These are phyloP conservation scores for Nannizzia gypsea DNA, from an alignment of 2,329 filamentous ascomycete genomes.

Conservation along the genomic window DNA sequence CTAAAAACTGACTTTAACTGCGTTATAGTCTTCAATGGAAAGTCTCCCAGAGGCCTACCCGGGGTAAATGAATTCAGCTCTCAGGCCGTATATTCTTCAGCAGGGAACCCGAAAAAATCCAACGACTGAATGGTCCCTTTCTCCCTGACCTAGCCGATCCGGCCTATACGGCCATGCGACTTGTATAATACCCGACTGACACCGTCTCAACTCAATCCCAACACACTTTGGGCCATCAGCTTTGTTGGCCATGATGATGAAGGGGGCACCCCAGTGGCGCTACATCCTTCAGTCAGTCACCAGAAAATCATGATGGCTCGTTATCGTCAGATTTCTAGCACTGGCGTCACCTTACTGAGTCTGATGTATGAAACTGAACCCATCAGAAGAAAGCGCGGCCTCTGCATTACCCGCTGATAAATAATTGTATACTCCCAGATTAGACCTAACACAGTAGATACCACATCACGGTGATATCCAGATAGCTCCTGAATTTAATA, in stretches of 20 bases:
- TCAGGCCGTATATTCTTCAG: background rate
- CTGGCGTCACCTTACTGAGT: no score
- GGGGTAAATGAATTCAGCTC: conserved; percentile 9
- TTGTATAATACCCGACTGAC: background rate
- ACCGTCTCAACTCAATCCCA: background rate
- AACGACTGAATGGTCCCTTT: background rate
- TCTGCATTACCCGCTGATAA: background rate
- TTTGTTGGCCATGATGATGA: background rate
- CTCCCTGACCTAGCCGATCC: background rate
- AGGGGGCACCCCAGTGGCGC: no score
- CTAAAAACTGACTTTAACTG: background rate
- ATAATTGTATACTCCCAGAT: background rate
- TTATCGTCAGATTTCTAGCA: no score
- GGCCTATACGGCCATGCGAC: background rate
- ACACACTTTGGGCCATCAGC: background rate
- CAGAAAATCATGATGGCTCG: background rate
- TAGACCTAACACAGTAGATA: background rate
- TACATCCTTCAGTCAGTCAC: no score
- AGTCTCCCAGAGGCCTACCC: conserved; percentile 8
- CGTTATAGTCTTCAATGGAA: conserved; percentile 9
- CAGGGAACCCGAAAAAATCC: background rate
- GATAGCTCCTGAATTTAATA: background rate
- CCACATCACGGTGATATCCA: background rate
- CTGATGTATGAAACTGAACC: no score
- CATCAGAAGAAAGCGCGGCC: background rate